Evolutionary conservation across 176 grass and related monocot genomes (phyloP), one percentile per base, ranked within the genome.

Genomic region (Oryza longistaminata): DNA sequence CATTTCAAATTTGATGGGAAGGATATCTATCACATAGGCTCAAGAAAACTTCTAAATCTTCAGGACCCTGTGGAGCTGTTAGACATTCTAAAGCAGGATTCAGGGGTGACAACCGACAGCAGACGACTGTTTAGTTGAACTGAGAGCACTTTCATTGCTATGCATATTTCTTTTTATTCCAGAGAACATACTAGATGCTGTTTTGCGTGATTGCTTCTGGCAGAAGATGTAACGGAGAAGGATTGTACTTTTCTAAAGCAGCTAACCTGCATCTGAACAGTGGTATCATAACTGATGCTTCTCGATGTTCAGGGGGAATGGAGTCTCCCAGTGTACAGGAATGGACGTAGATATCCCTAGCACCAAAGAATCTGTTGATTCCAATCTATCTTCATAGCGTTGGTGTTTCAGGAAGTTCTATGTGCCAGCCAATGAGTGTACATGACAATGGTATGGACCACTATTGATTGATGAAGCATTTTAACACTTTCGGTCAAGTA

Each of bases 1-100:
- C 75, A 80, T 93, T 88, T 97, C 92, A 75, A 92, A 82, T 95
- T 97, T 75, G 85, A 97, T 44, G 85, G 87, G n/a, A 95, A 95
- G 81, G 91, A 93, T 85, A 93, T 97, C 17, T 88, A 91, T 90
- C 79, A 72, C 35, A 73, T 95, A 86, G 85, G 77, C 80, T 87
- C 37, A 62, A 86, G 69, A 74, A 78, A 82, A 81, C 62, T 86
- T 88, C 33, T 66, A 74, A 88, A 88, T 83, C 86, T 95, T 75
- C 76, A 88, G 73, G 82, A 95, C 11, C 88, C 91, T 53, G 68
- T 90, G 79, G 77, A 87, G 35, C 70, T 93, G 64, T 76, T 97
- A 75, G 71, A 77, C 24, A 84, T 88, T 35, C 46, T 95, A 74
- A 97, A 95, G 85, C 68, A 88, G 85, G 90, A 88, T 72, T 65